Base-by-base conservation (phyloP, 371 early-diverging fungal species). In the Blakeslea trispora region DNA sequence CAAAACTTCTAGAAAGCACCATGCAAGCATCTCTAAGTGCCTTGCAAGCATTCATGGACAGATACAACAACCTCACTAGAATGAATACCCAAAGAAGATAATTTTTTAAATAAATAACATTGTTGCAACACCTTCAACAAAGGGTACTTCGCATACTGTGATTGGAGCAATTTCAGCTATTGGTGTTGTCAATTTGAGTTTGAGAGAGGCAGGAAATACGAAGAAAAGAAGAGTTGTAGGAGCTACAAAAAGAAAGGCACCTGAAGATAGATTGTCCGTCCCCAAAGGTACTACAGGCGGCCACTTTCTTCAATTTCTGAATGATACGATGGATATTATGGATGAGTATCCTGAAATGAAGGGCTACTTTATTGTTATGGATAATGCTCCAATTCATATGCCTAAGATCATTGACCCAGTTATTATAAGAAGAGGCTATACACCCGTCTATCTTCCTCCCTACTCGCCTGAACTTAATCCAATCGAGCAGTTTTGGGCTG, bases 101-200 rank as follows among this genome's bases (percentile, higher is more conserved):
- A 28, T 28, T 28, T 28, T 28, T 28, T 28, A 28, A 28, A 28
- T 28, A 28, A 28, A 28, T 28, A 28, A 28, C 28, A 37, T 46
- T 14, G 28, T 17, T 46, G 37, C n/a, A 8, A 45, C 43, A 28
- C 45, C 50, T 19, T 45, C 49, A 3, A 44, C 24, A 37, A 58
- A 58, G 45, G 46, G 13, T 37, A 37, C 32, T 17, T 44, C 40
- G 8, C 46, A 47, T 35, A 57, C 28, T 49, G 39, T 49, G 35
- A 9, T 56, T 47, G 57, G 57, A 40, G 57, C 47, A 22, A 55
- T 55, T 14, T 55, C 55, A n/a, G 39, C 42, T 14, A 24, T 22
- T 15, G 56, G 49, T 15, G 56, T 48, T 39, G 42, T 43, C 7
- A 52, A 52, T 17, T 4, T 52, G 31, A 52, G 17, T 7, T 3